A percentile compares a stretch with the other conserved stretches of the same genome.
Evolutionary conservation across 495 filamentous ascomycete genomes (phyloP).

Genomic region (Cryomyces antarcticus): DNA sequence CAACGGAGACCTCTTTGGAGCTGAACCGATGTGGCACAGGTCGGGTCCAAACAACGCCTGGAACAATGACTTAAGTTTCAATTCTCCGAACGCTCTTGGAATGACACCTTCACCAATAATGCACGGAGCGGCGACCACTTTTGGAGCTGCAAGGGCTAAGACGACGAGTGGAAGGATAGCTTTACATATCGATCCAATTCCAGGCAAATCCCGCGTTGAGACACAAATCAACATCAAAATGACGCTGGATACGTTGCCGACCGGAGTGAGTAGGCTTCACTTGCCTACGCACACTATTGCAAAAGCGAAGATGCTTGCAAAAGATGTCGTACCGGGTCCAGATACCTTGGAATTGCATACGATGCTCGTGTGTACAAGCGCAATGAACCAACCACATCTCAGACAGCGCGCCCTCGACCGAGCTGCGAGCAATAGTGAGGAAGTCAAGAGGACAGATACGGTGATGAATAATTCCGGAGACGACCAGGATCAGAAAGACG

Average conservation of each 20-base stretch:
- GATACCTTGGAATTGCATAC: slow-evolving; percentile 68
- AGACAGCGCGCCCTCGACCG: slow-evolving; percentile 42
- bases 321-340: slow-evolving; percentile 36
- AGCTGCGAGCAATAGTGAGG: slow-evolving; percentile 25
- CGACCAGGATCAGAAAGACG: slow-evolving; percentile 11
- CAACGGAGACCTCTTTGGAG: slow-evolving; percentile 5
- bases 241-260: slow-evolving; percentile 49
- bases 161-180: neutral
- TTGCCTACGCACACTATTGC: slow-evolving; percentile 76
- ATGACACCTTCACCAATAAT: neutral
- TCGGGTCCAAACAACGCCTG: neutral
- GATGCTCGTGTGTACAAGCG: slow-evolving; percentile 73
- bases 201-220: slow-evolving; percentile 76
- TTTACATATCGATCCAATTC: slow-evolving; percentile 35
- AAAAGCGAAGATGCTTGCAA: slow-evolving; percentile 64
- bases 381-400: slow-evolving; percentile 57
- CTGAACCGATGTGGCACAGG: slow-evolving; percentile 1
- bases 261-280: slow-evolving; percentile 57
- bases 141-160: neutral
- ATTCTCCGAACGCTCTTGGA: neutral
- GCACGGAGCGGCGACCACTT: neutral
- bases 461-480: slow-evolving; percentile 18
- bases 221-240: slow-evolving; percentile 77
- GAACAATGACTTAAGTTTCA: neutral
- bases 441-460: slow-evolving; percentile 20